These are phyloP conservation scores for Fragaria iinumae DNA, from an alignment of 306 rosid genomes.

Conservation along the genomic window DNA sequence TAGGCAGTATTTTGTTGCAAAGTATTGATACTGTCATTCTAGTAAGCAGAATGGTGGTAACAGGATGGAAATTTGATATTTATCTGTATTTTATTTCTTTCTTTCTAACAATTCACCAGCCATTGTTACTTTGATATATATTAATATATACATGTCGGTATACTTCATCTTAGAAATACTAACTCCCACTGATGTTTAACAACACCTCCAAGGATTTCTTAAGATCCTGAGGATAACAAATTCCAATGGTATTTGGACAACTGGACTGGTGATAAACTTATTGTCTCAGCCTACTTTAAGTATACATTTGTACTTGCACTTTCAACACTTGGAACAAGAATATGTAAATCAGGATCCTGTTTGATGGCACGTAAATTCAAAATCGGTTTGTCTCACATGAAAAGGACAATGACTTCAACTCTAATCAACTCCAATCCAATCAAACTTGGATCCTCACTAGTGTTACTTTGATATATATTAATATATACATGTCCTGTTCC, in stretches of 20 bases:
- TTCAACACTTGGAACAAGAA: neutral
- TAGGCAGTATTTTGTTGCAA: neutral
- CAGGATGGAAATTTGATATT: neutral
- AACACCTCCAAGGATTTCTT: neutral
- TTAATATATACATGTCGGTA: no score
- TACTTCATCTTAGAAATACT: neutral
- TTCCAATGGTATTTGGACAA: neutral
- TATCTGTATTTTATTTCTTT: neutral
- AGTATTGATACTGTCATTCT: neutral
- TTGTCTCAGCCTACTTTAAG: neutral
- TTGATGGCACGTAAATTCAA: neutral
- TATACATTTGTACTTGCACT: neutral
- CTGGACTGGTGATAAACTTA: neutral
- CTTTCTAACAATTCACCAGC: neutral
- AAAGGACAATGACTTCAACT: neutral
- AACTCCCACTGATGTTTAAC: neutral
- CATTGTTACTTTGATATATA: no score
- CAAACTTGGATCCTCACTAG: neutral
- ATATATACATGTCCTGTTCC: neutral
- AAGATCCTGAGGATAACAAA: neutral
- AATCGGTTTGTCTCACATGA: neutral
- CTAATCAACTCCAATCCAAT: neutral
- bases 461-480: neutral
- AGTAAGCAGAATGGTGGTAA: neutral
- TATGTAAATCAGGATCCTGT: neutral